A percentile compares a stretch with the other conserved stretches of the same genome.
Conservation (phyloP, 805 yeast genomes). For the Saccharomycopsis javanensis region DNA sequence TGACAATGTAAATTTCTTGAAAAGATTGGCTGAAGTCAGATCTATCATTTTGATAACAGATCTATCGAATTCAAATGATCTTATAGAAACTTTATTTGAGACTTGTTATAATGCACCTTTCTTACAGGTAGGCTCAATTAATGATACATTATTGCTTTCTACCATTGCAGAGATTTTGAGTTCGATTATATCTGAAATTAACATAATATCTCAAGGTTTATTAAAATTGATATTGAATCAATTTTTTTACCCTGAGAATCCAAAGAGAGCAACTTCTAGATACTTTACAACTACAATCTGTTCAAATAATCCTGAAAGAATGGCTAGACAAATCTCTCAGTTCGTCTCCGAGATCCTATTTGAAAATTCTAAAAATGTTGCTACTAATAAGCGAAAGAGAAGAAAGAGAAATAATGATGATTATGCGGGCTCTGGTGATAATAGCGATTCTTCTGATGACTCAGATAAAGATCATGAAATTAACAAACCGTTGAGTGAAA, state of each 20-base stretch:
- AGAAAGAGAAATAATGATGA: conserved; percentile 17
- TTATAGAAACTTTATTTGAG: conserved; percentile 49
- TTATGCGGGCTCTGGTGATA: conserved; percentile 25
- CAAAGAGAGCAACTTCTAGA: conserved; percentile 40
- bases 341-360: conserved; percentile 69
- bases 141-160: conserved; percentile 47
- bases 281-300: conserved; percentile 55
- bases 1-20: conserved; percentile 56
- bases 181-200: conserved; percentile 66
- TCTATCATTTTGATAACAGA: conserved; percentile 69
- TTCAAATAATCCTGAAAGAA: conserved; percentile 56
- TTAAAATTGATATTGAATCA: conserved; percentile 57
- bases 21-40: conserved; percentile 64
- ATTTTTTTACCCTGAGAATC: conserved; percentile 35
- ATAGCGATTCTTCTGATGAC: conserved; percentile 18
- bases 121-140: conserved; percentile 27
- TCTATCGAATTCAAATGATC: conserved; percentile 47
- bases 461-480: neutral
- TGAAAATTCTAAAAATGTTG: conserved; percentile 30
- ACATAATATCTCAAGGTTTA: conserved; percentile 48
- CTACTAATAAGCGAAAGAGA: conserved; percentile 7
- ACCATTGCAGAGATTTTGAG: conserved; percentile 61
- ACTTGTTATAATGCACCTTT: conserved; percentile 43
- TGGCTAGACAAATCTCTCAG: conserved; percentile 69
- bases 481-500: conserved; percentile 7